phyloP scores from a whole-genome alignment of 768 basidiomycete species.

The Termitomyces sp. region DNA sequence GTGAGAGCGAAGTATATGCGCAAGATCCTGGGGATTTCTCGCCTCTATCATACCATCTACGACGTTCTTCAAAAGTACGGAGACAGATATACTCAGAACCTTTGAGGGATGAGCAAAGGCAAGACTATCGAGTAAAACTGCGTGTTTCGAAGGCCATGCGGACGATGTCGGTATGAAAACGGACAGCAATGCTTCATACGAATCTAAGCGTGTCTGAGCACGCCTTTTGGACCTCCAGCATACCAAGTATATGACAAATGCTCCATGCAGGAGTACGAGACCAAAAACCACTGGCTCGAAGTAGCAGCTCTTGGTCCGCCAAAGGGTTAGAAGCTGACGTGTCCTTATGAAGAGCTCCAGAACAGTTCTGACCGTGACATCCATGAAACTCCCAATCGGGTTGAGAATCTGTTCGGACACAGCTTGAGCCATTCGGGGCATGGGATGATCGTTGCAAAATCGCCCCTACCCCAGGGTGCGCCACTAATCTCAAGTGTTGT shows the following conservation, averaged over 20 bases:
- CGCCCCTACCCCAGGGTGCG: no score
- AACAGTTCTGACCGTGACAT: neutral
- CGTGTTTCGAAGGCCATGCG: slow-evolving; percentile 38
- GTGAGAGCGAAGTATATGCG: slow-evolving; percentile 28
- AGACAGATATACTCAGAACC: slow-evolving; percentile 25
- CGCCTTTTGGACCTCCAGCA: neutral
- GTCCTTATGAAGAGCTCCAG: neutral
- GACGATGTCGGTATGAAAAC: slow-evolving; percentile 38
- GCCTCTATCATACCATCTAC: slow-evolving; percentile 37
- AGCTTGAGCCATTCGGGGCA: neutral
- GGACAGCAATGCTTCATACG: slow-evolving; percentile 31
- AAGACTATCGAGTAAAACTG: slow-evolving; percentile 20
- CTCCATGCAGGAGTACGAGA: neutral
- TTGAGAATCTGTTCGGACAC: neutral
- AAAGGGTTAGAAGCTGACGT: neutral
- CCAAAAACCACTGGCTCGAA: neutral
- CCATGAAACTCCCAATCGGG: neutral
- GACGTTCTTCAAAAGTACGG: slow-evolving; percentile 30
- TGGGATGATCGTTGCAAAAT: neutral
- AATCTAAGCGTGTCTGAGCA: neutral
- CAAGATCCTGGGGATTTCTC: slow-evolving; percentile 34
- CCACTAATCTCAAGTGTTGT: no score
- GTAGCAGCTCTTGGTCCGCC: neutral
- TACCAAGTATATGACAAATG: neutral
- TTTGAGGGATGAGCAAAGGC: slow-evolving; percentile 10